Evolutionary conservation across 352 stramenopile species (phyloP), one percentile per base, ranked within the genome.

Genomic region (Phytopythium boreale): DNA sequence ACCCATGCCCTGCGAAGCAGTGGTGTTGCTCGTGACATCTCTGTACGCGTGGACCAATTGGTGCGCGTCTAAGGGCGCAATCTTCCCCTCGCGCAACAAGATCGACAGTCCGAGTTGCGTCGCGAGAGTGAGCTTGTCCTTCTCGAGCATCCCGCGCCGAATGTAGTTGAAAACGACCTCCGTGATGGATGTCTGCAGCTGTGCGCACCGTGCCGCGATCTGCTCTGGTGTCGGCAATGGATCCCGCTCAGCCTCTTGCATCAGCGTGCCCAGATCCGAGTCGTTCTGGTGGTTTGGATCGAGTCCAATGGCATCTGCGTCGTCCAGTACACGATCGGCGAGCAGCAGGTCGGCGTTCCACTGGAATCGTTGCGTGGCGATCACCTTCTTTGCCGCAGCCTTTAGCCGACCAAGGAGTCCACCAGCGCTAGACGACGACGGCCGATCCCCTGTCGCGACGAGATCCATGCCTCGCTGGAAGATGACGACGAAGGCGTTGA

Each of bases 151-250:
- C 1, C 95, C 95, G 31, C 95, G 84, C 4, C 93, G 88, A 24
- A 99, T 84, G 72, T 98, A 99, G 64, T 97, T 97, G 74, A 98
- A 99, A 3, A 98, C 90, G 8, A 93, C 79, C 10, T 92, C 82
- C 0, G 85, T 91, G 64, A 91, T 89, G n/a, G 80, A 90, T 0
- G 59, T 69, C 59, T 87, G 79, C 2, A 91, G 75, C 66, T 83
- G 82, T 12, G 51, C 59, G 31, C 88, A 94, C 0, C 85, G 71
- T 0, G 69, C 52, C n/a, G 67, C 70, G 56, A 95, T 92, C 37
- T 84, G 74, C 19, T 74, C 57, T 10, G 76, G 58, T 1, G 74
- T 81, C 11, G 70, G 79, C 64, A 89, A 80, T 62, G 84, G 74
- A 59, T 91, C 82, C 56, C 88, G 74, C 58, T 88, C 84, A 2